Evolutionary conservation across 2,329 filamentous ascomycete species (phyloP), one percentile per base, ranked within the genome.

Genomic region (Neopestalotiopsis rosae): DNA sequence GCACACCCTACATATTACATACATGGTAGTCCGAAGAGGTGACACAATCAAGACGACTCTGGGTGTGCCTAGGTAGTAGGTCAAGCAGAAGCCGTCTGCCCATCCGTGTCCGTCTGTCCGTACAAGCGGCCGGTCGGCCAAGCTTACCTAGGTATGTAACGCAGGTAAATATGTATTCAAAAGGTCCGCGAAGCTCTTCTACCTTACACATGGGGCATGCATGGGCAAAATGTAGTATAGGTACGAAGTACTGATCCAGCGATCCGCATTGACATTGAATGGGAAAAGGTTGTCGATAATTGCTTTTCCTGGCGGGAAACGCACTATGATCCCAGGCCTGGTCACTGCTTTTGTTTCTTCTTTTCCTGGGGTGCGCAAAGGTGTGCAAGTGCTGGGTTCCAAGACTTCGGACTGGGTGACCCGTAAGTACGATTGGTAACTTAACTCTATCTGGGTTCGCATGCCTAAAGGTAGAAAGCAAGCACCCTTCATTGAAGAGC

Each of bases 391-490:
- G 24, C 24, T 28, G 24, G 45, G 59, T n/a, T 62, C 17, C 59
- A 38, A 62, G n/a, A 59, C 59, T 40, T 20, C 59, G 59, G 59
- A 62, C 40, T 34, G 59, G 34, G 17, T 62, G 59, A 13, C 59
- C 59, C 59, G 59, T 40, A 40, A 17, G 32, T n/a, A 52, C 45
- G 45, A 24, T 20, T 62, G 30, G 59, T 38, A 40, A 34, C 63
- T 58, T 57, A 66, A 66, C 63, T 66, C 49, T 56, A 66, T 56
- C 63, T 57, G 62, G 38, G 40, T 65, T 64, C 61, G 40, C 61
- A 45, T 64, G 24, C 24, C 24, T 28, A 28, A 28, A 28, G 24
- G 24, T 28, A 28, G 24, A 28, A 28, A 28, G 24, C 24, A 28
- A 28, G 24, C 24, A 28, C 24, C 24, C 24, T 28, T 28, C 24